Evolutionary conservation across 2,329 filamentous ascomycete genomes (phyloP), one percentile per base, ranked within the genome.

Genomic region (Thyridium curvatum): DNA sequence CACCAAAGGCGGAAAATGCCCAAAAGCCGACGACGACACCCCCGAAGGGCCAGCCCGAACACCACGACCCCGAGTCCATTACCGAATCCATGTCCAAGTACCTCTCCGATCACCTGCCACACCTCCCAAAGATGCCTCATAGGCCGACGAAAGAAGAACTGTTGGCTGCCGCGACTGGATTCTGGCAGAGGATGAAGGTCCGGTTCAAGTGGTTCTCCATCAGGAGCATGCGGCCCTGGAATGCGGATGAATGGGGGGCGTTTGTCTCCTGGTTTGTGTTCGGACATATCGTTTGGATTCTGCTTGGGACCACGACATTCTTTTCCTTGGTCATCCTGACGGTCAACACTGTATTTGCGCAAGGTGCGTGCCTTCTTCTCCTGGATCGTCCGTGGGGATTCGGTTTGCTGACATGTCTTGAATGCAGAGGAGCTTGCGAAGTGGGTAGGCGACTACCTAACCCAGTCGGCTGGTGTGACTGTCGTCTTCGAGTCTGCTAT

Each of bases 131-230:
- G 51, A 77, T 89, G 59, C 79, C 84, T n/a, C 88, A 96, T 65
- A 76, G 90, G 15, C 91, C 93, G 5, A 91, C 84, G 8, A 96
- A 94, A 56, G 90, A 96, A 58, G 93, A 98, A 60, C 73, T 98
- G 18, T 71, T 98, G 29, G 84, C 86, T 15, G 91, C 93, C 4
- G 89, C 93, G 29, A 96, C 82, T 16, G 90, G 90, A 2, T 96
- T 97, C 59, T 93, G 88, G 82, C 84, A 94, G 46, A 79, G 93
- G 35, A 63, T 96, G 33, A 88, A 84, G 55, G 86, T 97, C 17
- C 84, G 89, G 31, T 94, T 97, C 68, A 98, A 98, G 63, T 98
- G 93, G 93, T 83, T 93, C 52, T 94, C 93, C 3, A 98, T 98
- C 52, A 75, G 90, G 55, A 95, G 90, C 58, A 86, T 86, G 59